Base-by-base conservation (phyloP, 192 early-diverging fungal genomes). In the Coemansia sp. region DNA sequence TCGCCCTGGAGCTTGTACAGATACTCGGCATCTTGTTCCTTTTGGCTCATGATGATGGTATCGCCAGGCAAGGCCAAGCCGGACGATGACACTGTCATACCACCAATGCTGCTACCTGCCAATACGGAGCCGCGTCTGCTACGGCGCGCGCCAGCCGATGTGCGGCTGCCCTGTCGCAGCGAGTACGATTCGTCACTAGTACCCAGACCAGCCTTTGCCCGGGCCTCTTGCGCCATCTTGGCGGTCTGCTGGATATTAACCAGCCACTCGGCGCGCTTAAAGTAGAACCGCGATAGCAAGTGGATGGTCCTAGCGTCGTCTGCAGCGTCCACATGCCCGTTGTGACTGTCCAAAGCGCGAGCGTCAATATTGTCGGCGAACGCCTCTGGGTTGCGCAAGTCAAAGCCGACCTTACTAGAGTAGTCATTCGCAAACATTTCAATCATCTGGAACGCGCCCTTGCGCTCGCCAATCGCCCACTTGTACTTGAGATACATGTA, bases 181-280 rank as follows among this genome's bases (percentile, higher is more conserved):
- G 55, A 41, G 39, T 64, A 66, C 1, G 29, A 41, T 13, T 31
- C 57, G 27, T 68, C 60, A 24, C 39, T n/a, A 40, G 33, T 11
- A 3, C 50, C 73, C 2, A 70, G 46, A 7, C 33, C 49, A 29
- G 62, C 74, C 44, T 70, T 72, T 15, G 34, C 39, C 2, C 41
- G 33, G 10, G 70, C 50, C 49, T 71, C 62, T 24, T 77, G 58
- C 24, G 34, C 68, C 33, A 77, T 66, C 5, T 31, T 60, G 1
- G 40, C 43, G 41, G 15, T 65, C 22, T 71, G 65, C 55, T 79
- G 71, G 31, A 79, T 64, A 18, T 36, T 69, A 27, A 43, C 62
- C 20, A 97, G 95, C 97, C 97, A 98, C 80, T 98, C 94, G 33
- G 95, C 97, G 55, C 92, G 88, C 73, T 95, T 94, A 38, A 95